phyloP scores from a whole-genome alignment of 805 yeast genomes.

The Debaryomyces hansenii region DNA sequence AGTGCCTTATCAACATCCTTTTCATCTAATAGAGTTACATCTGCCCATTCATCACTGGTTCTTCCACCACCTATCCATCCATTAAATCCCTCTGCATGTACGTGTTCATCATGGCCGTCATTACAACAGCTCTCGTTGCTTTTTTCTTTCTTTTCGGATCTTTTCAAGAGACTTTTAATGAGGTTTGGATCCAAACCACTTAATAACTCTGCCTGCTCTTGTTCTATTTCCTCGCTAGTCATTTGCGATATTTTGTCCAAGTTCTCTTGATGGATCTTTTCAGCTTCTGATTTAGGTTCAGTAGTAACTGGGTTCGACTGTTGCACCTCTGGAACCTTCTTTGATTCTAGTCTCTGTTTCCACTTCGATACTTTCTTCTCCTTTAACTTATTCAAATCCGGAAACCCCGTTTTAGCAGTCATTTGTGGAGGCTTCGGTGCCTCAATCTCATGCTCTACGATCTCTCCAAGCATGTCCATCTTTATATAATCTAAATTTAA shows the following conservation, averaged over 20 bases:
- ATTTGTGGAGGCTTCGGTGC: constrained; percentile 34
- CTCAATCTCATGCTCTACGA: constrained; percentile 58
- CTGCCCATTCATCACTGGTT: constrained; percentile 31
- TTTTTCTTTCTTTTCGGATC: constrained; percentile 52
- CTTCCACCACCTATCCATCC: constrained; percentile 45
- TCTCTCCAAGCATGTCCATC: constrained; percentile 74
- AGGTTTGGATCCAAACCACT: constrained; percentile 69
- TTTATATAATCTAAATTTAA: background rate
- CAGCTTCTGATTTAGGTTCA: constrained; percentile 51
- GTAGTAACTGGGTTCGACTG: background rate
- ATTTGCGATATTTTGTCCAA: constrained; percentile 57
- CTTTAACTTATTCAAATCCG: constrained; percentile 25
- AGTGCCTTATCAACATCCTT: constrained; percentile 38
- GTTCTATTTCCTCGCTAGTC: constrained; percentile 63
- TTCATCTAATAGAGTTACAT: constrained; percentile 32
- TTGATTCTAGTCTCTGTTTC: constrained; percentile 41
- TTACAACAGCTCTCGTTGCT: background rate
- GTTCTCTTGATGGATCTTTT: constrained; percentile 76
- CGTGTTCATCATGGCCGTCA: constrained; percentile 22
- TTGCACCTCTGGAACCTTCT: constrained; percentile 12
- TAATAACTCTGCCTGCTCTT: constrained; percentile 66
- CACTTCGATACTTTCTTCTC: constrained; percentile 47
- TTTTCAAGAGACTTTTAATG: constrained; percentile 54
- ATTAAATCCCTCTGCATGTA: constrained; percentile 41
- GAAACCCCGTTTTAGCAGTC: constrained; percentile 33